Conservation (phyloP, 345 rosid species). For the Arabis hirsuta region DNA sequence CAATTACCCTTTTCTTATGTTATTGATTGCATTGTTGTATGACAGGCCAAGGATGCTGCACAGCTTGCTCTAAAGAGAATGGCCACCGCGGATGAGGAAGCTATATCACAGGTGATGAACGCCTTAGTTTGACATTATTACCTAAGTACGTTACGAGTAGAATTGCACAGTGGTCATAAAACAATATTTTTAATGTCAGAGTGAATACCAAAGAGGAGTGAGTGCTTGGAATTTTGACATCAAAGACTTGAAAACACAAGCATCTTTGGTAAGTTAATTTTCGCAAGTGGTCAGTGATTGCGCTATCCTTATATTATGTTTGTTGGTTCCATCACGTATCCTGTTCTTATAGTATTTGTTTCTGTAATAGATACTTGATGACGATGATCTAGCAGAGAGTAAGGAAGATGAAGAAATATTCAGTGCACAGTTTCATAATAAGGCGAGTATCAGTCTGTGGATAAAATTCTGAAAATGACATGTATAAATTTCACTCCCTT, state of each 20-base stretch:
- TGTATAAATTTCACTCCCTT: slow-evolving; percentile 21
- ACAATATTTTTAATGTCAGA: slow-evolving; percentile 51
- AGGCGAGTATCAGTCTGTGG: slow-evolving; percentile 32
- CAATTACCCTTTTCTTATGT: background rate
- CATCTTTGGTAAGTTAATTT: slow-evolving; percentile 73
- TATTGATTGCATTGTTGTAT: slow-evolving; percentile 38
- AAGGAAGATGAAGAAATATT: slow-evolving; percentile 61
- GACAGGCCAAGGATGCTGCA: slow-evolving; percentile 92
- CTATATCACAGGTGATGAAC: slow-evolving; percentile 77
- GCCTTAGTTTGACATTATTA: slow-evolving; percentile 24
- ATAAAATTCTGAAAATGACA: background rate
- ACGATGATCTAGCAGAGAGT: slow-evolving; percentile 63
- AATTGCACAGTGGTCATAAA: slow-evolving; percentile 20
- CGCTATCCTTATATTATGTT: slow-evolving; percentile 15
- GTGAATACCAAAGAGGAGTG: slow-evolving; percentile 98
- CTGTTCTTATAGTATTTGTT: slow-evolving; percentile 26
- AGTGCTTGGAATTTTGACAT: slow-evolving; percentile 99
- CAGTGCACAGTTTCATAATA: slow-evolving; percentile 28
- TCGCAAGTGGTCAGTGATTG: slow-evolving; percentile 4
- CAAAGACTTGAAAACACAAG: slow-evolving; percentile 93
- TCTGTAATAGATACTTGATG: slow-evolving; percentile 70
- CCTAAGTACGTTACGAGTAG: slow-evolving; percentile 1
- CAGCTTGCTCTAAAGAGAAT: slow-evolving; percentile 91
- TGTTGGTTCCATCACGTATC: slow-evolving; percentile 21
- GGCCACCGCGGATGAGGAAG: slow-evolving; percentile 98